A percentile compares a stretch with the other conserved stretches of the same genome.
Conservation (phyloP, 2,329 filamentous ascomycete species). For the Calonectria pauciramosa region DNA sequence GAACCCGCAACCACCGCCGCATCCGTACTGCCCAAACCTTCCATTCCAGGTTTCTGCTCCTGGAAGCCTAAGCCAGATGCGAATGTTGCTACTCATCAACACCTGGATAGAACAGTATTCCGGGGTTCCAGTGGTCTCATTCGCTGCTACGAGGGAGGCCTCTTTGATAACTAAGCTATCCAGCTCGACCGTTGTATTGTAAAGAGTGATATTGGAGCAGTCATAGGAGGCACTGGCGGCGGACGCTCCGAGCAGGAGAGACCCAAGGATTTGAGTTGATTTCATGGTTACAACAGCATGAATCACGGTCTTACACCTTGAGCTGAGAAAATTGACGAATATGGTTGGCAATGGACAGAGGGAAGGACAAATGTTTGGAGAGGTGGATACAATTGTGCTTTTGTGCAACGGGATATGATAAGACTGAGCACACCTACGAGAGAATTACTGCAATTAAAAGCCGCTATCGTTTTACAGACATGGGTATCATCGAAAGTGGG, state of each 20-base stretch:
- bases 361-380: background rate
- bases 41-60: background rate
- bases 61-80: background rate
- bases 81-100: background rate
- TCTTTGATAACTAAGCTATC: background rate
- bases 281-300: background rate
- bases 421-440: background rate
- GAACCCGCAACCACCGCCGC: background rate
- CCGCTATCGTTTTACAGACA: background rate
- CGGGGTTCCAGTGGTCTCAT: background rate
- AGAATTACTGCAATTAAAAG: background rate
- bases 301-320: too few species aligned
- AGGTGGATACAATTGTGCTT: background rate
- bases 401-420: background rate
- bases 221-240: background rate
- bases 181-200: background rate
- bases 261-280: background rate
- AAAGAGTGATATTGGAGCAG: background rate
- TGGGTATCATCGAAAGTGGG: background rate
- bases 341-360: background rate
- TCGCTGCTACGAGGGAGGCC: background rate
- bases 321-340: background rate
- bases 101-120: background rate
- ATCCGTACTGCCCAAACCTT: background rate
- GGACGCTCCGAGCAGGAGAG: background rate